phyloP scores from a whole-genome alignment of 2,329 filamentous ascomycete genomes.

The Epichloe sylvatica region DNA sequence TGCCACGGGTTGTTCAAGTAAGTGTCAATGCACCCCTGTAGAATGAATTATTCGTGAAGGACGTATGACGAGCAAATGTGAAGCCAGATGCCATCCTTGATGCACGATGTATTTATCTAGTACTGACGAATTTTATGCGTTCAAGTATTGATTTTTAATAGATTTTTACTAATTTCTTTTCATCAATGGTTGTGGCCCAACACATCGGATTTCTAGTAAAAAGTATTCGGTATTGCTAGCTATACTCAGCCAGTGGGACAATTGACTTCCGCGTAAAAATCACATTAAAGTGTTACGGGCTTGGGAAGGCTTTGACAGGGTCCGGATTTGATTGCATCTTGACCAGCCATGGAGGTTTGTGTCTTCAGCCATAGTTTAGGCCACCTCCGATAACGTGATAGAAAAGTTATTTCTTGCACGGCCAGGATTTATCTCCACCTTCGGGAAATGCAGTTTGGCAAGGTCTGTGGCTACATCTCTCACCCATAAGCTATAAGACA shows the following conservation, averaged over 20 bases:
- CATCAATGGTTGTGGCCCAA: no score
- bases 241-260: no score
- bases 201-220: no score
- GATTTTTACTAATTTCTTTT: no score
- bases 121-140: neutral
- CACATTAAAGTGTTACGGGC: no score
- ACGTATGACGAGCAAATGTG: neutral
- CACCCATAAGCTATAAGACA: constrained; percentile 83
- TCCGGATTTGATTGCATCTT: neutral
- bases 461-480: constrained; percentile 19
- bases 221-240: no score
- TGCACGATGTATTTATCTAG: neutral
- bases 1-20: neutral
- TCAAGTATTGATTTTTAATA: no score
- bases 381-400: constrained; percentile 43
- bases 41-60: neutral
- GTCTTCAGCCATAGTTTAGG: constrained; percentile 2
- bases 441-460: constrained; percentile 25
- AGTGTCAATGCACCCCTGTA: neutral
- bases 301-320: neutral
- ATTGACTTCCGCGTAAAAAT: no score
- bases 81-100: neutral
- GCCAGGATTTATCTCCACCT: constrained; percentile 66
- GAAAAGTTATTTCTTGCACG: constrained; percentile 79
- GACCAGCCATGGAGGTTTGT: neutral